A percentile compares a stretch with the other conserved stretches of the same genome.
Evolutionary conservation across 306 rosid genomes (phyloP).

Genomic region (Macrotyloma uniflorum): DNA sequence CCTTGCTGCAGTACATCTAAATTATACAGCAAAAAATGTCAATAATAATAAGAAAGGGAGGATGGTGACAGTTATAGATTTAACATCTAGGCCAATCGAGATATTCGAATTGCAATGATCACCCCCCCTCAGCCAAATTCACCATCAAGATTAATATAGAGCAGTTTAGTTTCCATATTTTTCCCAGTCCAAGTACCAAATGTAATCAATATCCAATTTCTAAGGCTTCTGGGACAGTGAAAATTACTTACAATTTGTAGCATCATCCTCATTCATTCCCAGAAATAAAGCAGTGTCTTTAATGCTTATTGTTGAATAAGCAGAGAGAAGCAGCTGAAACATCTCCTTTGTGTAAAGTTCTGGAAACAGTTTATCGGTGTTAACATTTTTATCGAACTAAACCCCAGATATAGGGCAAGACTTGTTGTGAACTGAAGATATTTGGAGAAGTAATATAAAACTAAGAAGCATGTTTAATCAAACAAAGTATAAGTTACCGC

Average conservation of each 20-base stretch:
- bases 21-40: slow-evolving; percentile 27
- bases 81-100: too few relatives aligned
- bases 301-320: slow-evolving; percentile 88
- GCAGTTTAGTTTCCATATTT: slow-evolving; percentile 1
- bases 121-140: background rate
- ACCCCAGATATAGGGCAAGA: slow-evolving; percentile 3
- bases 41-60: background rate
- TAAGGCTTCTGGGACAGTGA: background rate
- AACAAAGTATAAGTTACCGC: slow-evolving; percentile 1
- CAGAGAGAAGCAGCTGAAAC: slow-evolving; percentile 86
- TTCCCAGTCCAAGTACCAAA: background rate
- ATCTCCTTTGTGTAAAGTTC: slow-evolving; percentile 82
- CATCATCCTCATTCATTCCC: slow-evolving; percentile 78
- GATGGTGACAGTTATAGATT: background rate
- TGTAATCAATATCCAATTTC: slow-evolving; percentile 10
- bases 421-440: background rate
- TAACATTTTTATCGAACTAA: background rate
- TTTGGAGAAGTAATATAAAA: slow-evolving; percentile 15
- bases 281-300: slow-evolving; percentile 76
- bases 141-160: background rate
- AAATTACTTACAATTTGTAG: slow-evolving; percentile 67
- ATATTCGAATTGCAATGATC: background rate
- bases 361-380: slow-evolving; percentile 44
- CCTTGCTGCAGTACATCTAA: slow-evolving; percentile 72
- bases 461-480: background rate